Conservation (phyloP, 768 basidiomycete genomes). For the Leccinellum albellum region DNA sequence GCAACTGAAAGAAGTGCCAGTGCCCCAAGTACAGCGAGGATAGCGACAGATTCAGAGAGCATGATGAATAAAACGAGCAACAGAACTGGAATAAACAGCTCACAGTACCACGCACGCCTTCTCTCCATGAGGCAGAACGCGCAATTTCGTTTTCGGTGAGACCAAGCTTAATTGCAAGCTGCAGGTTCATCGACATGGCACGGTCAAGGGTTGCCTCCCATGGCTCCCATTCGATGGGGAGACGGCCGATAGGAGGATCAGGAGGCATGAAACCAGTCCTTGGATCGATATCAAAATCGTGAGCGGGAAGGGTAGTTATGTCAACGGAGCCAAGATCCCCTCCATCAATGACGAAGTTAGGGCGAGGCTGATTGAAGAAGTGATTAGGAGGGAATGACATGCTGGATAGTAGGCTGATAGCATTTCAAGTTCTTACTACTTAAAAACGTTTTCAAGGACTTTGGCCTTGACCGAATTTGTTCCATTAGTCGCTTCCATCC, state of each 20-base stretch:
- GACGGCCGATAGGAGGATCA: constrained; percentile 58
- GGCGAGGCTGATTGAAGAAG: constrained; percentile 34
- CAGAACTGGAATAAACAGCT: constrained; percentile 13
- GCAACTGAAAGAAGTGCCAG: too few relatives aligned
- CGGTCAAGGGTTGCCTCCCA: constrained; percentile 68
- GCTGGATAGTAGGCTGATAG: too few relatives aligned
- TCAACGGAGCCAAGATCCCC: constrained; percentile 32
- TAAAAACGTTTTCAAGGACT: too few relatives aligned
- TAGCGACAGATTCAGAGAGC: not conserved
- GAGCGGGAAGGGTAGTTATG: constrained; percentile 66
- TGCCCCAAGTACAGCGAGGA: too few relatives aligned
- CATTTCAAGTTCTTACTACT: too few relatives aligned
- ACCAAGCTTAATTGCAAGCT: constrained; percentile 48
- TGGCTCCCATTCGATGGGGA: constrained; percentile 58
- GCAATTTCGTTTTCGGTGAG: constrained; percentile 35
- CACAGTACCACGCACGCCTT: constrained; percentile 45
- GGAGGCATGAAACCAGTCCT: constrained; percentile 91
- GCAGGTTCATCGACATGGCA: constrained; percentile 47
- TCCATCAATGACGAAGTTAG: constrained; percentile 8
- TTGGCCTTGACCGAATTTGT: too few relatives aligned
- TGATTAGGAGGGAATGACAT: constrained; percentile 23
- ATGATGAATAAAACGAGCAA: too few relatives aligned
- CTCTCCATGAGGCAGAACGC: constrained; percentile 52
- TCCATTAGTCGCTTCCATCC: too few relatives aligned
- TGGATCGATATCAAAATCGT: constrained; percentile 91